Percentiles rank a stretch among this genome's conserved stretches.
Conservation (phyloP, 23 red algal genomes). For the Chondrus crispus region DNA sequence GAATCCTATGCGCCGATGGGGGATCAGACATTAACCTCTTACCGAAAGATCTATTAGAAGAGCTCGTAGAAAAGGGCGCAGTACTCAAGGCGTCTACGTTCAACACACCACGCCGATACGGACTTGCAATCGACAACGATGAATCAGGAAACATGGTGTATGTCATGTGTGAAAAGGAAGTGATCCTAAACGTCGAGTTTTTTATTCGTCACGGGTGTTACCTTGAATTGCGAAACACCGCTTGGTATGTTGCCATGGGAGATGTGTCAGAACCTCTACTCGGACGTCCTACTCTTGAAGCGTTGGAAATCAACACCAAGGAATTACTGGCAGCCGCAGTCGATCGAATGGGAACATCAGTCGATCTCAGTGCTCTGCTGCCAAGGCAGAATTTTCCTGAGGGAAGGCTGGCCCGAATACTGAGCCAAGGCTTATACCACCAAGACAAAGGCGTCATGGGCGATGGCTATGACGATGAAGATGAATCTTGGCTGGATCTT, state of each 20-base stretch:
- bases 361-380: neutral
- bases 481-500: neutral
- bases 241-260: neutral
- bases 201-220: neutral
- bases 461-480: neutral
- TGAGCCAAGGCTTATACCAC: neutral
- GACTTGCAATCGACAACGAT: neutral
- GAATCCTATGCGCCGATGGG: neutral
- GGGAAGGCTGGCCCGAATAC: neutral
- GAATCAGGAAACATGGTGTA: neutral
- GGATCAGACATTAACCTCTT: neutral
- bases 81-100: neutral
- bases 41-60: neutral
- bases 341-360: neutral
- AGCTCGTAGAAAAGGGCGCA: neutral
- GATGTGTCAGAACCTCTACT: constrained; percentile 1
- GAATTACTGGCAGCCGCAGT: neutral
- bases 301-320: neutral
- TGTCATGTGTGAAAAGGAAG: neutral
- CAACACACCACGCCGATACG: neutral
- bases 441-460: neutral
- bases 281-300: constrained; percentile 5
- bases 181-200: neutral
- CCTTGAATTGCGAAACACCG: neutral
- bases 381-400: no score